A percentile compares a stretch with the other conserved stretches of the same genome.
Evolutionary conservation across 768 basidiomycete species (phyloP).

Genomic region (Gelatoporia subvermispora): DNA sequence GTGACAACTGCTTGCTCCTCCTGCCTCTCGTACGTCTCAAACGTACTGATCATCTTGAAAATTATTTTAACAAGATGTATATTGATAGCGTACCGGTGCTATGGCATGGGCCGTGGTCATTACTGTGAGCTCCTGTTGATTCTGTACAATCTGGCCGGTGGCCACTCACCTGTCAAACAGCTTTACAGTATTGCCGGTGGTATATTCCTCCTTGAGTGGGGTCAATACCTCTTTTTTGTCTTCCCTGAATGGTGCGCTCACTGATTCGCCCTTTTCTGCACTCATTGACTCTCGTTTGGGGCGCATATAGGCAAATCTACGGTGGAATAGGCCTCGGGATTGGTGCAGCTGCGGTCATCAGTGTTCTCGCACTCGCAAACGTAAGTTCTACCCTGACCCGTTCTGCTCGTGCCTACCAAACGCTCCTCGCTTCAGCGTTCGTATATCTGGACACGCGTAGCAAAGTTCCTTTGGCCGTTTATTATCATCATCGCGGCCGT

Average conservation of each 20-base stretch:
- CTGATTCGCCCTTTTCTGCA: not conserved
- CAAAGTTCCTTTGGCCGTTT: conserved; percentile 68
- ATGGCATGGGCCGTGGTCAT: conserved; percentile 67
- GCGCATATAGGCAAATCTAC: conserved; percentile 53
- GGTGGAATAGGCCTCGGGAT: conserved; percentile 60
- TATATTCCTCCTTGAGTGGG: conserved; percentile 54
- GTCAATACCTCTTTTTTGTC: conserved; percentile 60
- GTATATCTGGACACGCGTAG: conserved; percentile 60
- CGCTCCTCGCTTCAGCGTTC: conserved; percentile 45
- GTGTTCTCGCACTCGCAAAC: conserved; percentile 57
- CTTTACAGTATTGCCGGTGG: conserved; percentile 64
- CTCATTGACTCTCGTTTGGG: conserved; percentile 2
- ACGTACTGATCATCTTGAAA: not conserved
- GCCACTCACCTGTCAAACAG: conserved; percentile 28
- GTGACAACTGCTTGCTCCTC: conserved; percentile 74
- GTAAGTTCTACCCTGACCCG: conserved; percentile 34
- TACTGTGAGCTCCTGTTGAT: conserved; percentile 34
- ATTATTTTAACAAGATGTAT: conserved; percentile 6
- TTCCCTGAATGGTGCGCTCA: conserved; percentile 59
- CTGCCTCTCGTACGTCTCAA: conserved; percentile 57
- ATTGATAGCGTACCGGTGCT: conserved; percentile 56
- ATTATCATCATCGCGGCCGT: conserved; percentile 59
- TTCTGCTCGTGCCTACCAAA: conserved; percentile 3
- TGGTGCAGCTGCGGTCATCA: conserved; percentile 46
- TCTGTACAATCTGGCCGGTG: too few relatives aligned